Evolutionary conservation across 257 asterid genomes (phyloP).

Genomic region (Solanum medicagineum): DNA sequence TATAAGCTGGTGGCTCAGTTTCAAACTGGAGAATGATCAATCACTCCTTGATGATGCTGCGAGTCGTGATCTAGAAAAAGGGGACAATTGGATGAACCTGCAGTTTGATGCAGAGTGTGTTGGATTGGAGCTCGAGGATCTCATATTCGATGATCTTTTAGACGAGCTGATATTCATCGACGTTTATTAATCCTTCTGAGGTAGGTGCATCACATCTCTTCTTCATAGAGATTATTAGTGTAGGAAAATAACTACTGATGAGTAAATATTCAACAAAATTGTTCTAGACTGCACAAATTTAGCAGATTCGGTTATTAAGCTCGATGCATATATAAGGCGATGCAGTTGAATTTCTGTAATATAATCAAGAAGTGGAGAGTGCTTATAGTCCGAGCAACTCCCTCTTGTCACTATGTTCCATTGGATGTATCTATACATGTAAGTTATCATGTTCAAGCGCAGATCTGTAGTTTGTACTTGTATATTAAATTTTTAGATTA

Average conservation of each 20-base stretch:
- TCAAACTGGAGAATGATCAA: conserved; percentile 26
- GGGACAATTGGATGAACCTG: conserved; percentile 65
- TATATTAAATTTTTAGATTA: background rate
- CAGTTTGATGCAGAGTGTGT: conserved; percentile 71
- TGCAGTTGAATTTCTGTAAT: background rate
- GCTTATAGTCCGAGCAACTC: background rate
- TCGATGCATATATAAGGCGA: background rate
- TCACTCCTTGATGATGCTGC: conserved; percentile 45
- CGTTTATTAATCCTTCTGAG: background rate
- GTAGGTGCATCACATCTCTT: background rate
- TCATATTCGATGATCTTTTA: conserved; percentile 61
- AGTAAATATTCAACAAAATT: background rate
- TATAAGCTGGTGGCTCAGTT: conserved; percentile 31
- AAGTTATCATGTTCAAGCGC: background rate
- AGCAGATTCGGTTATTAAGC: background rate
- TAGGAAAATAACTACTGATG: background rate
- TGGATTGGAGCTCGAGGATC: conserved; percentile 56
- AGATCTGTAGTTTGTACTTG: background rate
- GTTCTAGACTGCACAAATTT: background rate
- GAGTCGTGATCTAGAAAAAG: conserved; percentile 32
- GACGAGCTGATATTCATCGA: conserved; percentile 28
- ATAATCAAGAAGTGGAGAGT: background rate
- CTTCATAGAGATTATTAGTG: background rate
- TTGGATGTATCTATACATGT: background rate
- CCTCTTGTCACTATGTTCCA: background rate